Evolutionary conservation across 805 yeast species (phyloP).

Genomic region (Candida cerambycidarum): DNA sequence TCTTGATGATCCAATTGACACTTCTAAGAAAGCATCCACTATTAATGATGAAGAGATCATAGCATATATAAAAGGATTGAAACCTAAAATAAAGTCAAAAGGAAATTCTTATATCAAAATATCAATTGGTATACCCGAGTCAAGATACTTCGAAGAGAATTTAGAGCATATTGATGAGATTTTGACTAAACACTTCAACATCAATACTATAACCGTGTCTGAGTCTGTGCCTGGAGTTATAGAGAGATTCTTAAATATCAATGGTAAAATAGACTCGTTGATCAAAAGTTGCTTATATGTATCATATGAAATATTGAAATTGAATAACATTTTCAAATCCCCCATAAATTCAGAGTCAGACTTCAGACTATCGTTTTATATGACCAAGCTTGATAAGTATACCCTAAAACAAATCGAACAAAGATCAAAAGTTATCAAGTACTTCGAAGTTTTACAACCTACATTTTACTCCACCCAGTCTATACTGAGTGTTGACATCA

Average conservation of each 20-base stretch:
- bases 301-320: slow-evolving; percentile 24
- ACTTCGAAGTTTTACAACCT: slow-evolving; percentile 10
- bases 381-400: slow-evolving; percentile 8
- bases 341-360: slow-evolving; percentile 31
- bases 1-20: not conserved
- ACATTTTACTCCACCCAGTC: not conserved
- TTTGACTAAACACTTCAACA: slow-evolving; percentile 22
- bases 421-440: slow-evolving; percentile 2
- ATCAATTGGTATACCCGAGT: slow-evolving; percentile 25
- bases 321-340: slow-evolving; percentile 24
- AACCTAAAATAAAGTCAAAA: slow-evolving; percentile 4
- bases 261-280: slow-evolving; percentile 24
- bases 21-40: too few species aligned
- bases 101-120: slow-evolving; percentile 13
- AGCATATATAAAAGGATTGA: not conserved
- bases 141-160: slow-evolving; percentile 20
- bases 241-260: slow-evolving; percentile 31
- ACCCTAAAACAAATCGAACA: slow-evolving; percentile 14
- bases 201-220: slow-evolving; percentile 23
- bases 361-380: slow-evolving; percentile 5
- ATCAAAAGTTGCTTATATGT: slow-evolving; percentile 26
- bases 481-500: slow-evolving; percentile 13
- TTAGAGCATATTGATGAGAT: slow-evolving; percentile 11
- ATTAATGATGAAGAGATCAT: slow-evolving; percentile 4
- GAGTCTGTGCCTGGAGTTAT: slow-evolving; percentile 23